Evolutionary conservation across 495 filamentous ascomycete species (phyloP).

Genomic region (Chaetomidium leptoderma): DNA sequence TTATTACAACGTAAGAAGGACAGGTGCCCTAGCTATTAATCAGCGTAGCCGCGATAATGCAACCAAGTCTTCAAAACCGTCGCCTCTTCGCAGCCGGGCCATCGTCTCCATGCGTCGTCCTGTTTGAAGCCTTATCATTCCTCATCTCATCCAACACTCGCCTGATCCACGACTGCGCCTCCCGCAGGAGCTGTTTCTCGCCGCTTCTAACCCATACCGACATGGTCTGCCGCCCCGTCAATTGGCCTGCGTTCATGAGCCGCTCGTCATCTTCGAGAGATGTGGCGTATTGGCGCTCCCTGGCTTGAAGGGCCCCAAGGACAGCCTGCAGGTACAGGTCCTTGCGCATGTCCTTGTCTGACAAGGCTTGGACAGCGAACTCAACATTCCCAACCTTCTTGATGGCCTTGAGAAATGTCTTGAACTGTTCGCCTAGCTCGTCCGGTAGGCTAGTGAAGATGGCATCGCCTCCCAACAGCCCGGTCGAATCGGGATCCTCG

Average conservation of each 20-base stretch:
- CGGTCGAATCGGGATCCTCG: conserved; percentile 38
- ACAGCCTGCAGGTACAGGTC: conserved; percentile 36
- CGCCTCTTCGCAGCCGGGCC: conserved; percentile 24
- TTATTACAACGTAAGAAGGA: background rate
- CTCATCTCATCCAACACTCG: conserved; percentile 13
- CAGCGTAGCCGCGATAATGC: background rate
- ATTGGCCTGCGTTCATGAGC: conserved; percentile 38
- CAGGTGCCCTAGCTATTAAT: background rate
- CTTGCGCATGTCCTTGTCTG: conserved; percentile 39
- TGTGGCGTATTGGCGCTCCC: conserved; percentile 56
- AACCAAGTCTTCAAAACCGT: conserved; percentile 12
- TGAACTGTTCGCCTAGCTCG: conserved; percentile 38
- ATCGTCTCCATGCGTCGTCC: conserved; percentile 7
- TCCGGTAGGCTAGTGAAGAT: conserved; percentile 34
- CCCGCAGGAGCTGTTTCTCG: conserved; percentile 68
- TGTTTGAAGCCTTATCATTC: background rate
- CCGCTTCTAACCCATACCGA: conserved; percentile 73
- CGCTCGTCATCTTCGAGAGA: conserved; percentile 58
- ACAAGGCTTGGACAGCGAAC: conserved; percentile 27
- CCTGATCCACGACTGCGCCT: conserved; percentile 32
- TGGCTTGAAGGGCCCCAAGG: conserved; percentile 40
- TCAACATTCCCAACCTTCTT: conserved; percentile 33
- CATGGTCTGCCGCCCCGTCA: conserved; percentile 50
- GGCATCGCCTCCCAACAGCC: conserved; percentile 29
- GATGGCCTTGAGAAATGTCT: conserved; percentile 39